Evolutionary conservation across 1,284 basidiomycete genomes (phyloP).

Genomic region (Trametes hirsuta): DNA sequence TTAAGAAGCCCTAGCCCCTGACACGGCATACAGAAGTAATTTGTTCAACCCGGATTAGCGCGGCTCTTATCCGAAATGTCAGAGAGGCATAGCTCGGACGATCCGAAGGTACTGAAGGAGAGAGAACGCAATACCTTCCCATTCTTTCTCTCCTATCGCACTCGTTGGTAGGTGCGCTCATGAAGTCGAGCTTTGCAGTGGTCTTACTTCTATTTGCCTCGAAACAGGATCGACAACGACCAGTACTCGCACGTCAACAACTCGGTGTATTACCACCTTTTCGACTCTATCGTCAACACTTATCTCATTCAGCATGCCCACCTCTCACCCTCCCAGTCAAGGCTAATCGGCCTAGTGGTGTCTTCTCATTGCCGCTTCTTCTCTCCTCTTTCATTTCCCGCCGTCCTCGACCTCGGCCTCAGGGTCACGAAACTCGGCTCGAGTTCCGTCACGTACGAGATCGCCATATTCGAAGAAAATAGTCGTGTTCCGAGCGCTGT

Average conservation of each 20-base stretch:
- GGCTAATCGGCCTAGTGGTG: slow-evolving; percentile 70
- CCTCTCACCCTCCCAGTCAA: slow-evolving; percentile 40
- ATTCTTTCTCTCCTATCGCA: slow-evolving; percentile 64
- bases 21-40: no score
- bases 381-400: slow-evolving; percentile 68
- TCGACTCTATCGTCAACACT: slow-evolving; percentile 77
- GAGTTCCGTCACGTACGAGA: slow-evolving; percentile 76
- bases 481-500: slow-evolving; percentile 57
- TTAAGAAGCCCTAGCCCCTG: no score
- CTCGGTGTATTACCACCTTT: slow-evolving; percentile 76
- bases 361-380: slow-evolving; percentile 77
- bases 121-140: slow-evolving; percentile 55
- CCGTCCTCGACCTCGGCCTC: slow-evolving; percentile 66
- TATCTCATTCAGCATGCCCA: slow-evolving; percentile 67
- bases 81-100: not conserved
- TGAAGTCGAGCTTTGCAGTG: not conserved
- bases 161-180: slow-evolving; percentile 60
- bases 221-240: slow-evolving; percentile 76
- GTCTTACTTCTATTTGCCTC: not conserved
- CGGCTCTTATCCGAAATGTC: no score
- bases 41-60: no score
- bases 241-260: slow-evolving; percentile 82
- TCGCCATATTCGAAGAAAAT: slow-evolving; percentile 67
- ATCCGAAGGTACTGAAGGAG: slow-evolving; percentile 26
- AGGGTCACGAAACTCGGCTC: slow-evolving; percentile 65